Conservation (phyloP, 2,329 filamentous ascomycete species). For the Epichloe scottii region DNA sequence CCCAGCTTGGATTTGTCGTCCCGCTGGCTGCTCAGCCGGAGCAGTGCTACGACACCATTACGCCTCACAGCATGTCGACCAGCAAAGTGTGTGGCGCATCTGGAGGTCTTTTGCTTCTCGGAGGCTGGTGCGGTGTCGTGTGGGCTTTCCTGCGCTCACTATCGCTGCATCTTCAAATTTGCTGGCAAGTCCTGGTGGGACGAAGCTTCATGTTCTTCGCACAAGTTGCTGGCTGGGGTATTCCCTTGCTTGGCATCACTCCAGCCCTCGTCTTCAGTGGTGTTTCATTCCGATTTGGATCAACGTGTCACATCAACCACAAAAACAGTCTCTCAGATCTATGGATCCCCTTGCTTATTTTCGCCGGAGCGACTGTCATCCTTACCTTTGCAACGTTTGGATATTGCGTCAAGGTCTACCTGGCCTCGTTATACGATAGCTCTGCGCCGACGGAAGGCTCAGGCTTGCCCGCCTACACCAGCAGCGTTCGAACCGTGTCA, state of each 20-base stretch:
- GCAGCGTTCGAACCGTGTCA: constrained; percentile 64
- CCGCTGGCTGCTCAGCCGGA: constrained; percentile 67
- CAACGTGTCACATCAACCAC: constrained; percentile 90
- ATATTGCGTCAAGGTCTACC: constrained; percentile 92
- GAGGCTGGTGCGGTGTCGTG: constrained; percentile 71
- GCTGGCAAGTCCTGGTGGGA: constrained; percentile 88
- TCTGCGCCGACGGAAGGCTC: constrained; percentile 59
- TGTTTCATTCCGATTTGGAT: constrained; percentile 86
- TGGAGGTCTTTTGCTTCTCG: constrained; percentile 72
- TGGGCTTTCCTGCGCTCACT: constrained; percentile 88
- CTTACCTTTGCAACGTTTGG: constrained; percentile 75
- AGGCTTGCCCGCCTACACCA: constrained; percentile 55
- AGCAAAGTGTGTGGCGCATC: constrained; percentile 76
- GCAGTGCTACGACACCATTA: constrained; percentile 82
- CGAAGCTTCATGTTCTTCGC: constrained; percentile 80
- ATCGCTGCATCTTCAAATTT: constrained; percentile 92
- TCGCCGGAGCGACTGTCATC: constrained; percentile 64
- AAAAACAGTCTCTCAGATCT: constrained; percentile 69
- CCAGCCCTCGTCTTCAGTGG: constrained; percentile 75
- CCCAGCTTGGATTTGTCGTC: constrained; percentile 76
- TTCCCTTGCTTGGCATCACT: constrained; percentile 64
- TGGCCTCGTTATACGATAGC: constrained; percentile 68
- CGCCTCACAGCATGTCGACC: constrained; percentile 82
- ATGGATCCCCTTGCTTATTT: constrained; percentile 78
- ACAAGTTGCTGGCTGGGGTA: constrained; percentile 69